Conservation (phyloP, 2,329 filamentous ascomycete genomes). For the Alternaria alternata region DNA sequence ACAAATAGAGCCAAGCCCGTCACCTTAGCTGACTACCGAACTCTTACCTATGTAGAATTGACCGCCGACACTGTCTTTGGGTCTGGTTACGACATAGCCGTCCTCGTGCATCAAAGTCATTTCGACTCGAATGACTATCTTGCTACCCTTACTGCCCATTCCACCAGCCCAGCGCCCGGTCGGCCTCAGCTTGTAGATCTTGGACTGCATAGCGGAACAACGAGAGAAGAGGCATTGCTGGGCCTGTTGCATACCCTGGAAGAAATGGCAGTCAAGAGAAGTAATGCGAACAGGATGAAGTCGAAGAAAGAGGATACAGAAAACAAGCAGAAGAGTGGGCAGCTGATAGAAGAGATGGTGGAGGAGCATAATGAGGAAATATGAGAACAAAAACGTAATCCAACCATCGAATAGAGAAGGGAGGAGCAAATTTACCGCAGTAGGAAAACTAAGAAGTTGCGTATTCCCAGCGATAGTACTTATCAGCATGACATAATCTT, state of each 20-base stretch:
- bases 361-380: background rate
- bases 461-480: background rate
- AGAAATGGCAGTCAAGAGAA: background rate
- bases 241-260: background rate
- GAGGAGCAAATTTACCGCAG: background rate
- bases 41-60: background rate
- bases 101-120: background rate
- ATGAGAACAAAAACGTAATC: background rate
- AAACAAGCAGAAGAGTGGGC: background rate
- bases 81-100: background rate
- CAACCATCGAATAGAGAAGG: background rate
- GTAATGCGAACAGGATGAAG: background rate
- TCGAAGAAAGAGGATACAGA: rapidly evolving
- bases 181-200: background rate
- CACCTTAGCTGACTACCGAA: background rate
- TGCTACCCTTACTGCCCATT: background rate
- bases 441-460: background rate
- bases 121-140: background rate
- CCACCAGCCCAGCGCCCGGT: background rate
- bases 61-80: background rate
- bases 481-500: background rate
- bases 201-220: background rate
- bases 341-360: background rate
- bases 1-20: background rate
- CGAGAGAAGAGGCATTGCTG: background rate